phyloP scores from a whole-genome alignment of 345 rosid genomes.

The Citropsis articulata region DNA sequence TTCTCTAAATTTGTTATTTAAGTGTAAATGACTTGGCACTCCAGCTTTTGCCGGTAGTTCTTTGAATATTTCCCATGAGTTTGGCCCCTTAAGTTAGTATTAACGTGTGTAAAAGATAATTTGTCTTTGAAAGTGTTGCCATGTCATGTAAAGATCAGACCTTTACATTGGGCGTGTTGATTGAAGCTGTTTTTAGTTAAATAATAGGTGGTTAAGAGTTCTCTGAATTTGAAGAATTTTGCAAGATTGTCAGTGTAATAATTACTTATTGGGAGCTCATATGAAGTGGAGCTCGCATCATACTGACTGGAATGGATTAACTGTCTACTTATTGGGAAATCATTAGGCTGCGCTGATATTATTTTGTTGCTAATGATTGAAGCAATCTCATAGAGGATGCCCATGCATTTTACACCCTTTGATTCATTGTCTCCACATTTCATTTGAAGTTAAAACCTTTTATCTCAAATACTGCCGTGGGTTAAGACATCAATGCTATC shows the following conservation, averaged over 20 bases:
- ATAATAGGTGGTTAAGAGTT: constrained; percentile 1
- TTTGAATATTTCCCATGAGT: neutral
- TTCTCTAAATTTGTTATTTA: neutral
- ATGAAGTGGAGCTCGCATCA: constrained; percentile 20
- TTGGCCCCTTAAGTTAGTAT: neutral
- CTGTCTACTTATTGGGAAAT: constrained; percentile 9
- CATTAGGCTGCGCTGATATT: constrained; percentile 26
- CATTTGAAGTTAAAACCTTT: neutral
- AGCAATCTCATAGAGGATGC: neutral
- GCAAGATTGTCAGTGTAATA: neutral
- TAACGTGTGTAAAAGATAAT: neutral
- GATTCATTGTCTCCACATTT: constrained; percentile 10
- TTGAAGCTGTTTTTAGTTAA: constrained; percentile 6
- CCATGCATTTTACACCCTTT: neutral
- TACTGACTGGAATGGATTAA: constrained; percentile 6
- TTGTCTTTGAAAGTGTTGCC: neutral
- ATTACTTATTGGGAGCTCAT: constrained; percentile 15
- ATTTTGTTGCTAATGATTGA: constrained; percentile 11
- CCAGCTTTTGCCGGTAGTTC: neutral
- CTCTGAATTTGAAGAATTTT: neutral
- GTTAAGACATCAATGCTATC: neutral
- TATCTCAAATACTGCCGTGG: neutral
- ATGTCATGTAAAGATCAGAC: neutral
- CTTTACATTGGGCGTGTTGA: constrained; percentile 4
- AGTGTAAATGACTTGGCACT: neutral